Evolutionary conservation across 331 rosid genomes (phyloP).

Genomic region (Prunus yedoensis): DNA sequence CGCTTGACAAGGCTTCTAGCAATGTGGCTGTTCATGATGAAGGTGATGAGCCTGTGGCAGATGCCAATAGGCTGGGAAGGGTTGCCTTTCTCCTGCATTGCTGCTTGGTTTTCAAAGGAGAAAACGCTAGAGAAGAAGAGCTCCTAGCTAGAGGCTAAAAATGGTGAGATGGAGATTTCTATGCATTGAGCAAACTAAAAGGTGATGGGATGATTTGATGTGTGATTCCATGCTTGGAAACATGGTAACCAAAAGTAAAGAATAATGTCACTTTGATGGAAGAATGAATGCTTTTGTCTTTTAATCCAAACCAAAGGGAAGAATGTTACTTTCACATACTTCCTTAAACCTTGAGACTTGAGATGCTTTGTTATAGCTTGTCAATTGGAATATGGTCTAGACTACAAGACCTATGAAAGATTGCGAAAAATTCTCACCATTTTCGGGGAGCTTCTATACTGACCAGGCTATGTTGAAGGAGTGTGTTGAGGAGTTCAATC

Average conservation of each 20-base stretch:
- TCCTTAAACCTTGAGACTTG: too few species aligned
- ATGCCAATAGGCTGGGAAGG: conserved; percentile 12
- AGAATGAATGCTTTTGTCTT: neutral
- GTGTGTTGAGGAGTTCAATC: too few species aligned
- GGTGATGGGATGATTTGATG: neutral
- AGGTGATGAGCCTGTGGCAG: conserved; percentile 33
- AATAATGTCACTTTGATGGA: neutral
- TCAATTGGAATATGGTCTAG: too few species aligned
- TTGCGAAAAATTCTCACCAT: too few species aligned
- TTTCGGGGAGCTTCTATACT: too few species aligned
- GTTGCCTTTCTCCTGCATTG: conserved; percentile 25
- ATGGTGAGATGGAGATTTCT: neutral
- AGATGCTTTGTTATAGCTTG: too few species aligned
- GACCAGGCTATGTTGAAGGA: too few species aligned
- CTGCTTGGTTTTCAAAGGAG: neutral
- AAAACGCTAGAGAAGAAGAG: neutral
- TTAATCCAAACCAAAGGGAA: conserved; percentile 3
- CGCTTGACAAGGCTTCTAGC: conserved; percentile 13
- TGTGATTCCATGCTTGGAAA: conserved; percentile 38
- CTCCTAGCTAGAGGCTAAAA: neutral
- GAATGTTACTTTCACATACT: conserved; percentile 24
- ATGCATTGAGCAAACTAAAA: neutral
- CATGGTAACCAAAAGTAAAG: conserved; percentile 20
- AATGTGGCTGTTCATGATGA: conserved; percentile 23
- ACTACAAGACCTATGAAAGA: too few species aligned